Conservation (phyloP, 208 protist species). For the Crithidia sp. region DNA sequence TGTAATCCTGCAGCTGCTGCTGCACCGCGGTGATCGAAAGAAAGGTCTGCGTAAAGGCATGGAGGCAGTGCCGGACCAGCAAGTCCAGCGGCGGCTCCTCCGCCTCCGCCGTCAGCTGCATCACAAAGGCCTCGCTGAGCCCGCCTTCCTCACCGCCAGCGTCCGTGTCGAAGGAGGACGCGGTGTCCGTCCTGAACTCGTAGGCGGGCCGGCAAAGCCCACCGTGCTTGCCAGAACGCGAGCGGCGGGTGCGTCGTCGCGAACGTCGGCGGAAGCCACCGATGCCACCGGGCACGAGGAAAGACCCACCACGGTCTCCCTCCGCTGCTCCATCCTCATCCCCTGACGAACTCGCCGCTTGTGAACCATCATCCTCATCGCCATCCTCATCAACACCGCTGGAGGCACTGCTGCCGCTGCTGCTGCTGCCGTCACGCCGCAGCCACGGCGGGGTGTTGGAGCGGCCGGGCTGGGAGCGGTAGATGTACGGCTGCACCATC, state of each 20-base stretch:
- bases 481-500: constrained; percentile 30
- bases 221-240: constrained; percentile 2
- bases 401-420: constrained; percentile 2
- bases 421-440: constrained; percentile 22
- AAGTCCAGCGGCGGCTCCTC: constrained; percentile 23
- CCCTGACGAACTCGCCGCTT: background rate
- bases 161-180: constrained; percentile 11
- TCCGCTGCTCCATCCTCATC: background rate
- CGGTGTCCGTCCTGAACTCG: constrained; percentile 6
- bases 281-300: background rate
- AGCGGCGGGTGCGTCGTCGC: background rate
- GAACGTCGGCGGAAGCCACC: background rate
- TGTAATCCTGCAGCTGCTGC: constrained; percentile 48
- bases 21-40: constrained; percentile 48
- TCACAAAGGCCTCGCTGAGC: constrained; percentile 2
- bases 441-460: constrained; percentile 19
- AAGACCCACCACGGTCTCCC: background rate
- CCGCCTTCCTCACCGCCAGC: constrained; percentile 8
- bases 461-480: background rate
- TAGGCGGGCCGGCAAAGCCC: constrained; percentile 4
- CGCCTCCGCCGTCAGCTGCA: constrained; percentile 15
- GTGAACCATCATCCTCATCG: background rate
- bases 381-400: background rate
- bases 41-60: constrained; percentile 50
- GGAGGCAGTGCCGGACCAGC: constrained; percentile 32